Percentiles rank a stretch among this genome's conserved stretches.
These are phyloP conservation scores for Aureobasidium melanogenum DNA, from an alignment of 2,329 filamentous ascomycete species.

Conservation along the genomic window DNA sequence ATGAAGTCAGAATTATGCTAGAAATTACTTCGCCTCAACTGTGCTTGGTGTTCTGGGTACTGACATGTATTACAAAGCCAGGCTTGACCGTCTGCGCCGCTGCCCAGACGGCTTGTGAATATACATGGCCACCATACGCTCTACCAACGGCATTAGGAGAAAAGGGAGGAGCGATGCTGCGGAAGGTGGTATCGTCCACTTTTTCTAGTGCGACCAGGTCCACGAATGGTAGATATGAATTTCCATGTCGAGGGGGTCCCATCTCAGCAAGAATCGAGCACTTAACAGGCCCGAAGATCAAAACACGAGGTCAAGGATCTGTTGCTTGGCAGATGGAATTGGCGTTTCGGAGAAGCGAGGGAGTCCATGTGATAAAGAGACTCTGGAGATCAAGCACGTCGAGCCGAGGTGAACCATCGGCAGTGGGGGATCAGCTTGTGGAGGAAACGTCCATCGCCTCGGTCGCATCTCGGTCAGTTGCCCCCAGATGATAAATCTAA, in stretches of 20 bases:
- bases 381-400: background rate
- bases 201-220: slow-evolving; percentile 34
- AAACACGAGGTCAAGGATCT: background rate
- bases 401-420: background rate
- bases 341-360: background rate
- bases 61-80: slow-evolving; percentile 45
- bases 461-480: slow-evolving; percentile 1
- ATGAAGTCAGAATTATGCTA: slow-evolving; percentile 12
- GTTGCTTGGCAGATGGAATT: background rate
- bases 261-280: background rate
- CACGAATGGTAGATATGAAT: slow-evolving; percentile 29
- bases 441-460: background rate
- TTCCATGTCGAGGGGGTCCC: slow-evolving; percentile 18
- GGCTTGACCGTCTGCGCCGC: slow-evolving; percentile 44
- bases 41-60: slow-evolving; percentile 14
- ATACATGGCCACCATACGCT: slow-evolving; percentile 49
- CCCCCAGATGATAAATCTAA: background rate
- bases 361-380: background rate
- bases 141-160: slow-evolving; percentile 33
- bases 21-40: background rate
- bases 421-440: slow-evolving; percentile 2
- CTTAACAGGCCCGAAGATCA: background rate
- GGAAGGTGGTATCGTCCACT: slow-evolving; percentile 32
- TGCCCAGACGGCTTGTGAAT: slow-evolving; percentile 49
- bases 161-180: slow-evolving; percentile 33